These are phyloP conservation scores for Silene vulgaris DNA, from an alignment of 179 eudicot species.

Conservation along the genomic window DNA sequence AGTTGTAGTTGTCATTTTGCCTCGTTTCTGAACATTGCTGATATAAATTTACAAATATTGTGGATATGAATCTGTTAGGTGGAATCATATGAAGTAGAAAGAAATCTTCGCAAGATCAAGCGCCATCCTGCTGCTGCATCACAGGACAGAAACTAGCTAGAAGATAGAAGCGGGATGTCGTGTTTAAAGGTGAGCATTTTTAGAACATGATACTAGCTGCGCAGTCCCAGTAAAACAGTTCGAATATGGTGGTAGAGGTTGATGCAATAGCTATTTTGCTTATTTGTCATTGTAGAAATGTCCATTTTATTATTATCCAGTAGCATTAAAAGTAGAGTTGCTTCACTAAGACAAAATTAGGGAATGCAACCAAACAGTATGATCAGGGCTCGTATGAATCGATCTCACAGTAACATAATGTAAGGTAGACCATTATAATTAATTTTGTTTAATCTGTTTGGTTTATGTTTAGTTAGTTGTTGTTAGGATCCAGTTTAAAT, in stretches of 20 bases:
- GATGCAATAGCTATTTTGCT: neutral
- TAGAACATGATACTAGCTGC: neutral
- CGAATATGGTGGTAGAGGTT: neutral
- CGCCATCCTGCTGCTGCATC: conserved; percentile 42
- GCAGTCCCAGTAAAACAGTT: neutral
- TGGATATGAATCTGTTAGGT: conserved; percentile 40
- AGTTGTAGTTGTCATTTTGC: neutral
- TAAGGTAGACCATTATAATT: too few species aligned
- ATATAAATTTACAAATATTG: neutral
- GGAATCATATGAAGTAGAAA: conserved; percentile 53
- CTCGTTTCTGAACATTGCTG: neutral
- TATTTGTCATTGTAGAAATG: neutral
- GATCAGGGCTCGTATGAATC: too few species aligned
- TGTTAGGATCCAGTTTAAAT: too few species aligned
- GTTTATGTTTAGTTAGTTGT: too few species aligned
- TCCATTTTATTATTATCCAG: neutral
- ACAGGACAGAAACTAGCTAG: conserved; percentile 3
- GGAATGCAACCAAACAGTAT: too few species aligned
- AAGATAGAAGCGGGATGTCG: neutral
- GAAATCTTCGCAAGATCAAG: conserved; percentile 65
- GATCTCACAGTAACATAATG: too few species aligned
- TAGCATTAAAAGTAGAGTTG: neutral
- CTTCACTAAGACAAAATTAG: too few species aligned
- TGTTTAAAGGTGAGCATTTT: conserved; percentile 11
- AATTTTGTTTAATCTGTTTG: too few species aligned